Evolutionary conservation across 176 grass and related monocot species (phyloP).

Genomic region (Triticum dicoccoides): DNA sequence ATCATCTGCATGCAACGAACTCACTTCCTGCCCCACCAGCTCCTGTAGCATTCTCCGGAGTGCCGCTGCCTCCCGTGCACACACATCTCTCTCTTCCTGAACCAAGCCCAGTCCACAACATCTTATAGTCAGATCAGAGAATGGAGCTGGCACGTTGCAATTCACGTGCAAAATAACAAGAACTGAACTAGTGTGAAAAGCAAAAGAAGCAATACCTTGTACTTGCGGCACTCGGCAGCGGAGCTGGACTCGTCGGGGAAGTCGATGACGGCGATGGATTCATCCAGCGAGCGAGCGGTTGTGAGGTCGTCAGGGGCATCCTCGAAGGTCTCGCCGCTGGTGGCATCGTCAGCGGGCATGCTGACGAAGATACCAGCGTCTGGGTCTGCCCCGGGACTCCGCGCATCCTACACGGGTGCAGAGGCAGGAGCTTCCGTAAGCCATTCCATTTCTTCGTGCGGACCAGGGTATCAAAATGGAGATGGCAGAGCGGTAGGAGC

Average conservation of each 20-base stretch:
- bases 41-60: slow-evolving; percentile 56
- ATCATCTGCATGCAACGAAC: slow-evolving; percentile 33
- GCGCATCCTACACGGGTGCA: slow-evolving; percentile 43
- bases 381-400: slow-evolving; percentile 49
- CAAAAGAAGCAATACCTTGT: slow-evolving; percentile 50
- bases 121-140: neutral
- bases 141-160: neutral
- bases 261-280: slow-evolving; percentile 82
- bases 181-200: neutral
- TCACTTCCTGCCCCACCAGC: slow-evolving; percentile 36
- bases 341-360: slow-evolving; percentile 54
- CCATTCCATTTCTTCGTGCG: neutral
- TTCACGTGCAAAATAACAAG: neutral
- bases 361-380: slow-evolving; percentile 75
- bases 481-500: neutral
- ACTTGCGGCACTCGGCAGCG: slow-evolving; percentile 65
- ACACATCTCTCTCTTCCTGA: slow-evolving; percentile 89
- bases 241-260: slow-evolving; percentile 49
- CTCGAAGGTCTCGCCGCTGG: slow-evolving; percentile 88
- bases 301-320: slow-evolving; percentile 73
- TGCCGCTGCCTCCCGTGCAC: slow-evolving; percentile 54
- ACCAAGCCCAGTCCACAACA: slow-evolving; percentile 26
- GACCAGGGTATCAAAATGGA: slow-evolving; percentile 9
- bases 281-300: slow-evolving; percentile 54
- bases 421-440: slow-evolving; percentile 20